phyloP scores from a whole-genome alignment of 192 early-diverging fungal genomes.

The Oehlia diaphana region DNA sequence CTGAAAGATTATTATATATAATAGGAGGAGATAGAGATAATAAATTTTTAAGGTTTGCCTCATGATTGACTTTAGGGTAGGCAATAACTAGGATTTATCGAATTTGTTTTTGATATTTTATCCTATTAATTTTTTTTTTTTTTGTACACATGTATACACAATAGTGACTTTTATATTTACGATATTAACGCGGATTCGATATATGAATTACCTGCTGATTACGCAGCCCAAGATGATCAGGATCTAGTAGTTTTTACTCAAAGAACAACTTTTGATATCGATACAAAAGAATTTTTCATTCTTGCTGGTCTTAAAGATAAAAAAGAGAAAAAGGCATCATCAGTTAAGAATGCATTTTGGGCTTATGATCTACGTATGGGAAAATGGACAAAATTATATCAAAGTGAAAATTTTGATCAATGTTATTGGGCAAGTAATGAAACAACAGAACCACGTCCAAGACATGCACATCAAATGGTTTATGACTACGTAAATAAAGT shows the following conservation, averaged over 20 bases:
- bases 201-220: conserved; percentile 76
- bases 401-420: conserved; percentile 50
- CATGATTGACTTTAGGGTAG: neutral
- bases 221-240: conserved; percentile 70
- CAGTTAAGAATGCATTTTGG: conserved; percentile 78
- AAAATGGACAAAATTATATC: conserved; percentile 69
- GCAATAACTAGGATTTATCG: neutral
- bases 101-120: neutral
- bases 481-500: conserved; percentile 69
- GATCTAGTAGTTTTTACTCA: conserved; percentile 78
- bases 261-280: conserved; percentile 76
- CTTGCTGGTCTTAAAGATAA: conserved; percentile 72
- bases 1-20: conserved; percentile 64
- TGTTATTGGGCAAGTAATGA: conserved; percentile 28
- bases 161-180: conserved; percentile 79
- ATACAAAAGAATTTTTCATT: conserved; percentile 83
- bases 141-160: neutral
- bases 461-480: conserved; percentile 91
- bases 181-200: conserved; percentile 78
- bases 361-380: conserved; percentile 57
- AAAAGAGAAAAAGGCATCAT: conserved; percentile 50
- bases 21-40: conserved; percentile 89
- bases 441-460: conserved; percentile 68
- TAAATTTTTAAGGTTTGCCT: conserved; percentile 54
- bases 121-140: neutral